Conservation (phyloP, 2,329 filamentous ascomycete genomes). For the Pyrenochaeta sp. region DNA sequence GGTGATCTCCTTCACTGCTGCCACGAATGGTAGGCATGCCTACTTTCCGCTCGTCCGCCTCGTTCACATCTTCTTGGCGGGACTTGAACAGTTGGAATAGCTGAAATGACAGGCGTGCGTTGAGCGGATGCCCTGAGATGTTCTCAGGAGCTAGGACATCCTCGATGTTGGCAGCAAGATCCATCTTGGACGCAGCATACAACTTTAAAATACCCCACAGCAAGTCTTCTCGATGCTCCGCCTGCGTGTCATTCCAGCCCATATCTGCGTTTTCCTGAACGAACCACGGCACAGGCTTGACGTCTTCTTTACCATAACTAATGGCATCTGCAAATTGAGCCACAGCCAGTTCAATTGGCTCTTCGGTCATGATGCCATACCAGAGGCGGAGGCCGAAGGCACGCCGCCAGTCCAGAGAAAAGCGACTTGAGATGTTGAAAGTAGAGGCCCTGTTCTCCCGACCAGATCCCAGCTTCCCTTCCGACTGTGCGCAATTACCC, state of each 20-base stretch:
- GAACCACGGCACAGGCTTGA: conserved; percentile 77
- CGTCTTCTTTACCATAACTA: conserved; percentile 71
- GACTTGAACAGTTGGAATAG: conserved; percentile 68
- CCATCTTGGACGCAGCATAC: conserved; percentile 68
- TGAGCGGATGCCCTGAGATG: conserved; percentile 76
- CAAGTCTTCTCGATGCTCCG: conserved; percentile 73
- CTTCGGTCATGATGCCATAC: conserved; percentile 77
- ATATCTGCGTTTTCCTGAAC: conserved; percentile 65
- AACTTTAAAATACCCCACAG: conserved; percentile 88
- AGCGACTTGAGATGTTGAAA: conserved; percentile 84
- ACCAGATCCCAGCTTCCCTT: conserved; percentile 76
- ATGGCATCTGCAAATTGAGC: conserved; percentile 77
- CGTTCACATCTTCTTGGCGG: conserved; percentile 35
- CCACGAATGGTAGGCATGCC: conserved; percentile 41
- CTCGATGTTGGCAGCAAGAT: conserved; percentile 62
- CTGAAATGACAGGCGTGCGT: conserved; percentile 84
- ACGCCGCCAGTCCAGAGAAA: conserved; percentile 90
- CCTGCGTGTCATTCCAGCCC: conserved; percentile 68
- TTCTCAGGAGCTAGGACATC: conserved; percentile 79
- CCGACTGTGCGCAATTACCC: conserved; percentile 84
- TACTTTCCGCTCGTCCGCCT: conserved; percentile 39
- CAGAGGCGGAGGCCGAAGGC: conserved; percentile 90
- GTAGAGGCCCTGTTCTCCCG: conserved; percentile 81
- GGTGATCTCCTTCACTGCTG: conserved; percentile 21
- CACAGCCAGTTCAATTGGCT: conserved; percentile 77